Conservation (phyloP, 768 basidiomycete genomes). For the Psilocybe cyanescens region DNA sequence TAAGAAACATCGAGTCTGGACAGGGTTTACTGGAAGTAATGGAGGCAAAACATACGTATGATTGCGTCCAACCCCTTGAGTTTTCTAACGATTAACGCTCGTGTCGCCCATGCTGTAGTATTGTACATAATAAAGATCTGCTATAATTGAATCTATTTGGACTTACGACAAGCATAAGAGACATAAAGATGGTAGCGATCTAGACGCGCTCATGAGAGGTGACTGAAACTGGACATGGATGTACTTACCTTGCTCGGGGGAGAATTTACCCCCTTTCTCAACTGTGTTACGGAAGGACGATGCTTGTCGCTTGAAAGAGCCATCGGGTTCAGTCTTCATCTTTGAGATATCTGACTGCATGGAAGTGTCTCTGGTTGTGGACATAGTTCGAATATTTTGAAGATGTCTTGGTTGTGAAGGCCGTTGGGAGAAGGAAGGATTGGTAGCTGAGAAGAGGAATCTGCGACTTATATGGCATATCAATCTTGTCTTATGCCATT, state of each 20-base stretch:
- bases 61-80: conserved; percentile 90
- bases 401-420: background rate
- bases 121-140: background rate
- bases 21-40: background rate
- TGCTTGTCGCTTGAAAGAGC: conserved; percentile 61
- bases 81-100: conserved; percentile 86
- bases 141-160: background rate
- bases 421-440: background rate
- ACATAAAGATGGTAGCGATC: conserved; percentile 94
- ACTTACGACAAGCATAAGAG: conserved; percentile 82
- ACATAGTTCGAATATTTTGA: conserved; percentile 8
- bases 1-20: conserved; percentile 30
- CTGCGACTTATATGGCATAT: conserved; percentile 5
- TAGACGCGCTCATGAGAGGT: conserved; percentile 29
- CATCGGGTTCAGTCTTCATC: conserved; percentile 58
- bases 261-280: conserved; percentile 41
- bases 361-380: conserved; percentile 14
- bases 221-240: background rate
- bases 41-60: conserved; percentile 59
- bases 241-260: conserved; percentile 74
- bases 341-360: conserved; percentile 56
- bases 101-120: conserved; percentile 87
- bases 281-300: conserved; percentile 59
- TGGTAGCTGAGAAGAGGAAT: background rate
- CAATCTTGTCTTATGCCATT: background rate